Conservation (phyloP, 2,329 filamentous ascomycete species). For the Atkinsonella texensis region DNA sequence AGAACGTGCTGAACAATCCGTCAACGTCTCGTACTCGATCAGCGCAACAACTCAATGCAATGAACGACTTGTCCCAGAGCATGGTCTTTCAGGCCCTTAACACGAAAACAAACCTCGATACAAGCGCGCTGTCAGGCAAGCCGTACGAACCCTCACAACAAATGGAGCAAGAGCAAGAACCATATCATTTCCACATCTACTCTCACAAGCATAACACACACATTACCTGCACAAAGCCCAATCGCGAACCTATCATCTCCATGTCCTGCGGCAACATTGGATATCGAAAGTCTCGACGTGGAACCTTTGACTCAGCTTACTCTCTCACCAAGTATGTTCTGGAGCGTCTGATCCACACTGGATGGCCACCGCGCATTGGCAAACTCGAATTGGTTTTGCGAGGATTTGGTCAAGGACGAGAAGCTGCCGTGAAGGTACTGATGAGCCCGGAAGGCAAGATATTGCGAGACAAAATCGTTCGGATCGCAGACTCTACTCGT, state of each 20-base stretch:
- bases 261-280: constrained; percentile 79
- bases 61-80: constrained; percentile 24
- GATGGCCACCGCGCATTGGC: constrained; percentile 63
- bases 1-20: constrained; percentile 21
- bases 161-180: constrained; percentile 36
- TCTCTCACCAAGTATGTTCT: constrained; percentile 78
- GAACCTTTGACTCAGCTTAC: constrained; percentile 82
- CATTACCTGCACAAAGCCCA: constrained; percentile 76
- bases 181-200: constrained; percentile 80
- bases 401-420: constrained; percentile 77
- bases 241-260: constrained; percentile 66
- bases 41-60: constrained; percentile 16
- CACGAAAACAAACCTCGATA: constrained; percentile 22
- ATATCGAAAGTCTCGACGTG: constrained; percentile 72
- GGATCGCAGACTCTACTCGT: constrained; percentile 75
- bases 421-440: constrained; percentile 81
- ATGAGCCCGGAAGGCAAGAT: constrained; percentile 73
- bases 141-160: constrained; percentile 11
- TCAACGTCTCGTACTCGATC: constrained; percentile 9
- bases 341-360: constrained; percentile 71
- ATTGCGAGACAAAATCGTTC: constrained; percentile 61
- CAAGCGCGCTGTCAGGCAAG: constrained; percentile 17
- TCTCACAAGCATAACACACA: constrained; percentile 91
- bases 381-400: constrained; percentile 69
- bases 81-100: constrained; percentile 27